Evolutionary conservation across 768 basidiomycete species (phyloP), one percentile per base, ranked within the genome.

Genomic region (Trametes cinnabarina): DNA sequence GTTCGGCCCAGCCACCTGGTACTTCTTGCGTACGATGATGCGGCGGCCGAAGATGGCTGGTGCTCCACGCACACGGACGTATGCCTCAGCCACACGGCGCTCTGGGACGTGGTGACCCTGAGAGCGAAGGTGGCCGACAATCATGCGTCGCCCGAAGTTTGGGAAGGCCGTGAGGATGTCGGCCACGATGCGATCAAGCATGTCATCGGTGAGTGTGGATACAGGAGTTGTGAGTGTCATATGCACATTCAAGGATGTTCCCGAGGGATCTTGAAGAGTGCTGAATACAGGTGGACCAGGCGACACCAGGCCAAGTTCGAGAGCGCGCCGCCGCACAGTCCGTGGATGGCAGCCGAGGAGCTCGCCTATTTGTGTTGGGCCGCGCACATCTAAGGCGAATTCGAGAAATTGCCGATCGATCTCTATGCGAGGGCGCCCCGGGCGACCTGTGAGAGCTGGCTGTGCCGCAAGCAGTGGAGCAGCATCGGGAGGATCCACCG

Each of bases 301-400:
- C 30, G 65, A 39, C 2, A 58, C 67, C 10, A 73, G 50, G 1
- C 66, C 66, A 39, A 56, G 60, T 9, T 73, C 69, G 5, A 73
- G 49, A 3, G 67, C 67, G 6, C 69, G 61, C 23, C 68, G 62
- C 2, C 63, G 64, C n/a, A 73, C 47, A 22, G 68, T 71, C 7
- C 67, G 35, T 1, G 57, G 23, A 26, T 34, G 40, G 23, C 57
- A 62, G 6, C 58, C 66, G 20, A 70, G 61, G 9, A 68, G 61
- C 3, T 59, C 42, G 1, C 63, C 67, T 1, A 70, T 42, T 20
- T 51, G 52, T 2, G 55, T 49, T 22, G 55, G 46, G 1, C 55
- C 55, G 8, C 47, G 55, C 25, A 57, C 2, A 23, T 57, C 47
- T 7, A 57, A 34, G 12, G 47, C 47, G 20, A 51, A 41, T 25